A percentile compares a stretch with the other conserved stretches of the same genome.
phyloP scores from a whole-genome alignment of 345 rosid species.

The Dovyalis caffra region DNA sequence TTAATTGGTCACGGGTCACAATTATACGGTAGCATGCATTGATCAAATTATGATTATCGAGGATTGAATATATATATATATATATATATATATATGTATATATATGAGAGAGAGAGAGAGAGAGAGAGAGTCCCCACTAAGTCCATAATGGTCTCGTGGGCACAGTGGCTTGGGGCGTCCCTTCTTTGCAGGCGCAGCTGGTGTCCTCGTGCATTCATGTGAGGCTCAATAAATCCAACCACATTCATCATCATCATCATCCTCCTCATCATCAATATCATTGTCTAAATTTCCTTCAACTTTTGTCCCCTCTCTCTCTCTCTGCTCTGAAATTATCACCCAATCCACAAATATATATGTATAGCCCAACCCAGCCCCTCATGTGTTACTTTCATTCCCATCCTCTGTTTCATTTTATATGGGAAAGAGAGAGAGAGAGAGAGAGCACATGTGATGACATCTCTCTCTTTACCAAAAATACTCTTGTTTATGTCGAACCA shows the following conservation, averaged over 20 bases:
- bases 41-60: slow-evolving; percentile 6
- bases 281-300: background rate
- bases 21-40: slow-evolving; percentile 8
- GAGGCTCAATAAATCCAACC: slow-evolving; percentile 37
- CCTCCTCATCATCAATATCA: background rate
- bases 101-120: too few species aligned
- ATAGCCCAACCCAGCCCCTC: slow-evolving; percentile 16
- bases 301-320: slow-evolving; percentile 5
- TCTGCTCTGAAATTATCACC: slow-evolving; percentile 12
- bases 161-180: slow-evolving; percentile 15
- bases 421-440: slow-evolving; percentile 26
- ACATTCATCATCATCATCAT: slow-evolving; percentile 25
- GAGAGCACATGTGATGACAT: background rate
- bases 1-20: background rate
- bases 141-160: slow-evolving; percentile 33
- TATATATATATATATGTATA: background rate
- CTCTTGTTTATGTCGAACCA: background rate
- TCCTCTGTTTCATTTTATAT: slow-evolving; percentile 2
- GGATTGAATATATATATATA: background rate
- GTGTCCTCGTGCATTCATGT: slow-evolving; percentile 53
- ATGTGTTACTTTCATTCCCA: slow-evolving; percentile 32
- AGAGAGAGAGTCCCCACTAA: slow-evolving; percentile 29
- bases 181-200: slow-evolving; percentile 23
- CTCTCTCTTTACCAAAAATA: background rate
- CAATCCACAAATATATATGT: background rate